phyloP scores from a whole-genome alignment of 83 land plant species.

The Larix sibirica region DNA sequence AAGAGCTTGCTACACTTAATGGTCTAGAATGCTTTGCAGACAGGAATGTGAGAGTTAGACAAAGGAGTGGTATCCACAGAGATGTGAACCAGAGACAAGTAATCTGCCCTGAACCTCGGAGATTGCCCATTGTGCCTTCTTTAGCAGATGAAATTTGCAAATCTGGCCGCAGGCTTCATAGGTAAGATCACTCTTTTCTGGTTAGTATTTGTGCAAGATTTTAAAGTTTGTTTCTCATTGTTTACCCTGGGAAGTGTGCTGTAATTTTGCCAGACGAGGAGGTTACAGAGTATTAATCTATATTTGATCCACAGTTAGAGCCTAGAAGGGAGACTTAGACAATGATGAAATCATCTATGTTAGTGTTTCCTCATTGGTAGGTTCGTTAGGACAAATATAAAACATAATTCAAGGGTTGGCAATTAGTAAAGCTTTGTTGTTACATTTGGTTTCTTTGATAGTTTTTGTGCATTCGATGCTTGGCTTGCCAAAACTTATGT shows the following conservation, averaged over 20 bases:
- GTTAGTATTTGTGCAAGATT: neutral
- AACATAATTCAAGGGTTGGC: too few relatives aligned
- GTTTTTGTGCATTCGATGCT: too few relatives aligned
- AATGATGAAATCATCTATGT: neutral
- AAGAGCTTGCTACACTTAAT: neutral
- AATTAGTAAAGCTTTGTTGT: too few relatives aligned
- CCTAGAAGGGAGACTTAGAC: neutral
- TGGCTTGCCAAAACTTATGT: too few relatives aligned
- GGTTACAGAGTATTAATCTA: neutral
- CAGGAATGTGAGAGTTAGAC: conserved; percentile 6
- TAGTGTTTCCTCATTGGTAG: neutral
- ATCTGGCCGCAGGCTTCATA: neutral
- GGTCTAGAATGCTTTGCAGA: neutral
- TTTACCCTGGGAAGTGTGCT: neutral
- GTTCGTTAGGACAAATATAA: too few relatives aligned
- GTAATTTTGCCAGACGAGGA: neutral
- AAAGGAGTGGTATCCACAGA: conserved; percentile 8
- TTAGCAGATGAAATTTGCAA: neutral
- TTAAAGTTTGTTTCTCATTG: neutral
- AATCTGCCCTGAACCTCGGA: conserved; percentile 14
- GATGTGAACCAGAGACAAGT: conserved; percentile 8
- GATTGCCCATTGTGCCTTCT: neutral
- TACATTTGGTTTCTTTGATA: too few relatives aligned
- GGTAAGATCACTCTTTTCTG: neutral
- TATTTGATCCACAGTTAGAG: too few relatives aligned